Base-by-base conservation (phyloP, 768 basidiomycete species). In the Cystofilobasidium bisporidii region DNA sequence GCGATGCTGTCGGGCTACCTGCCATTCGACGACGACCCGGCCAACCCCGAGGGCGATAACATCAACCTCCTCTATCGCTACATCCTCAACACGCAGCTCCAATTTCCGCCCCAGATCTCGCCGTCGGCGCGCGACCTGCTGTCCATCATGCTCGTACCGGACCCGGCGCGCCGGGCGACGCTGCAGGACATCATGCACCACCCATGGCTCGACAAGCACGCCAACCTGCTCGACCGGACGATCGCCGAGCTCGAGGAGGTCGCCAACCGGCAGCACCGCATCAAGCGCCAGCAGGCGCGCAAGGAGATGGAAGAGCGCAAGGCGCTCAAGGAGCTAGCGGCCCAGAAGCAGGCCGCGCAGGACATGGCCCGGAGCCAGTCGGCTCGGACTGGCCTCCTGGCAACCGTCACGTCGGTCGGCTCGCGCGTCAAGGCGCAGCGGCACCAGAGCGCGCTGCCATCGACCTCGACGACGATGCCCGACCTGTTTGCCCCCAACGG, bases 1-100 rank as follows among this genome's bases (percentile, higher is more conserved):
- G 92, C 91, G 67, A 96, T 96, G 91, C 84, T 96, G 22, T 91
- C 91, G 1, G 91, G 91, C 14, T 94, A 94, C 75, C 86, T 96
- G n/a, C 96, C 96, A 28, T 99, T 97, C 78, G 96, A 98, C 78
- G 96, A 98, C 77, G 96, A 99, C 78, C 96, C 96, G 1, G 87
- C 86, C 33, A 99, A 98, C 76, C 96, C 96, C 5, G 96, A 98
- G 65, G 96, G 96, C 67, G 94, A 99, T 80, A 98, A 99, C 80
- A 99, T 98, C 81, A 98, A 98, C 75, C 83, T 98, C 8, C 80
- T 99, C 57, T 98, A 99, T 84, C 91, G 89, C 76, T 98, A 99
- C 79, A 99, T 99, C 78, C 87, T 98, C 78, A 92, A 87, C 80
- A 99, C 96, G 1, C 88, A 89, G 14, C 85, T 98, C 69, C 88